A percentile compares a stretch with the other conserved stretches of the same genome.
These are phyloP conservation scores for Lathyrus oleraceus DNA, from an alignment of 306 rosid genomes.

Conservation along the genomic window DNA sequence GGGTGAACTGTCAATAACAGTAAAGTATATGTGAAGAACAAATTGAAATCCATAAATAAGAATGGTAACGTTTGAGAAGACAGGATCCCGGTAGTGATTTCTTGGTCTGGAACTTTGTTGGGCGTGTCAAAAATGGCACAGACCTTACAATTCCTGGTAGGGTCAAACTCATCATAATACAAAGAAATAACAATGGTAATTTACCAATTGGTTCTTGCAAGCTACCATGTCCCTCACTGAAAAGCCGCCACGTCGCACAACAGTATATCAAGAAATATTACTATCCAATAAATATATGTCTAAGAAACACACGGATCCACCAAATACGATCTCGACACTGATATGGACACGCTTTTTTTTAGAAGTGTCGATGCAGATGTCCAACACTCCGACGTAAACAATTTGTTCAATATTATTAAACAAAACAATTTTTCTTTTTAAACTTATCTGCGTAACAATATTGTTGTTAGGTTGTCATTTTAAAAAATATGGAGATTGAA, in stretches of 20 bases:
- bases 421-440: background rate
- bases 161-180: constrained; percentile 14
- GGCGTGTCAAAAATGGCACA: constrained; percentile 16
- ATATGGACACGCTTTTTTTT: no score
- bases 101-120: constrained; percentile 34
- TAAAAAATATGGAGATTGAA: background rate
- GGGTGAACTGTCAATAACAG: background rate
- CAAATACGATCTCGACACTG: no score
- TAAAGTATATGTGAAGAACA: constrained; percentile 3
- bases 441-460: no score
- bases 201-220: constrained; percentile 2
- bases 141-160: constrained; percentile 34
- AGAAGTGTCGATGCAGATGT: no score
- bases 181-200: background rate
- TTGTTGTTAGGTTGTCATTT: background rate
- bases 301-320: no score
- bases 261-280: no score
- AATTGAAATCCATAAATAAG: constrained; percentile 28
- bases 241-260: background rate
- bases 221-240: constrained; percentile 23
- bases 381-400: no score
- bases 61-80: constrained; percentile 27
- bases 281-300: no score
- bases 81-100: constrained; percentile 51
- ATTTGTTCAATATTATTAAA: no score